Evolutionary conservation across 192 early-diverging fungal species (phyloP).

Genomic region (Rhizophagus clarus): DNA sequence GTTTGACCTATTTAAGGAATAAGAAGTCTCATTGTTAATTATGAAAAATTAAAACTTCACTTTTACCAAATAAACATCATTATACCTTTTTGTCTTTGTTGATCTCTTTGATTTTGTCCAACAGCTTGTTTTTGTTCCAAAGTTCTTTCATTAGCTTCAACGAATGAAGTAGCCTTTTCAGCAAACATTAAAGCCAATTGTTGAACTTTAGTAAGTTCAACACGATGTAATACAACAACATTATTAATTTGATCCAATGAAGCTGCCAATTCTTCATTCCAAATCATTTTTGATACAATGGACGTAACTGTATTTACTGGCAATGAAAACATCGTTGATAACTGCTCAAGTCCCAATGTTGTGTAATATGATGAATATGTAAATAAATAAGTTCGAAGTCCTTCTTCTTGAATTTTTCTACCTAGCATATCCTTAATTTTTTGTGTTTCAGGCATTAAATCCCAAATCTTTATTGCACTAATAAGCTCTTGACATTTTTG

Average conservation of each 20-base stretch:
- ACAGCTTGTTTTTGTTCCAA: constrained; percentile 70
- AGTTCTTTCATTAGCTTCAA: constrained; percentile 90
- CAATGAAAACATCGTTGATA: constrained; percentile 89
- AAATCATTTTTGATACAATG: constrained; percentile 93
- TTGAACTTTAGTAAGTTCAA: constrained; percentile 76
- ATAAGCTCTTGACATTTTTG: constrained; percentile 82
- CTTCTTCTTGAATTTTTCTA: constrained; percentile 93
- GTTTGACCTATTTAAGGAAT: constrained; percentile 3
- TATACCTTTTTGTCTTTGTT: constrained; percentile 26
- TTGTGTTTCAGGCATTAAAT: constrained; percentile 80
- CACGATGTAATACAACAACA: constrained; percentile 80
- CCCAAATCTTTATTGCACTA: constrained; percentile 94
- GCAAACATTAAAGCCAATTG: constrained; percentile 82
- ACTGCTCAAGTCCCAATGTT: constrained; percentile 79
- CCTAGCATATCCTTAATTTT: constrained; percentile 89
- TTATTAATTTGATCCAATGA: constrained; percentile 84
- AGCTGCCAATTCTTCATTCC: constrained; percentile 87
- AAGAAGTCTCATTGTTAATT: background rate
- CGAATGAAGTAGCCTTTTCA: constrained; percentile 83
- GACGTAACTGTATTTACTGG: constrained; percentile 61
- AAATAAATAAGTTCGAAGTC: constrained; percentile 95
- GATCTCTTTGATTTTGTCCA: constrained; percentile 32
- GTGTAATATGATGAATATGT: constrained; percentile 90
- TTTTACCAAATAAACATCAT: background rate
- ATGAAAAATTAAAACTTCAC: background rate